Conservation (phyloP, 73 alveolate species). For the Paramecium octaurelia region DNA sequence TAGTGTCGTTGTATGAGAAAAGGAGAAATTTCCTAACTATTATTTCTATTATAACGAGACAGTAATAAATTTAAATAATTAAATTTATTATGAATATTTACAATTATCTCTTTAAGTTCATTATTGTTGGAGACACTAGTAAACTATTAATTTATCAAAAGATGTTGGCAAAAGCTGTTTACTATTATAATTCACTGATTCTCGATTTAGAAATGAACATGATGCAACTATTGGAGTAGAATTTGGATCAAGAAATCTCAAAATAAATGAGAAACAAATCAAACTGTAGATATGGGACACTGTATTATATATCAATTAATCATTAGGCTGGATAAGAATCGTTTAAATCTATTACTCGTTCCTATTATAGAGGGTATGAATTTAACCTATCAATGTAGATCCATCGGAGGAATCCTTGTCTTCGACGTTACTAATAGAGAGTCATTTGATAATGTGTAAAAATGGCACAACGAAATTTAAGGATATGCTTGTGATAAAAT, state of each 20-base stretch:
- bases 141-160: not conserved
- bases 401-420: constrained; percentile 86
- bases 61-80: not conserved
- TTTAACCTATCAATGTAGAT: constrained; percentile 29
- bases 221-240: constrained; percentile 92
- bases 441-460: constrained; percentile 69
- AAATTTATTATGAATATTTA: constrained; percentile 34
- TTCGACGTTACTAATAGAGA: constrained; percentile 77
- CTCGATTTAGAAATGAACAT: constrained; percentile 63
- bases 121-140: constrained; percentile 55
- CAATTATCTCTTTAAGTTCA: constrained; percentile 52
- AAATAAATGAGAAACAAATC: constrained; percentile 72
- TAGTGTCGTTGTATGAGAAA: not conserved
- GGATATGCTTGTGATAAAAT: constrained; percentile 85
- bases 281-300: constrained; percentile 95
- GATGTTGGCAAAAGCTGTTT: constrained; percentile 77
- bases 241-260: constrained; percentile 89
- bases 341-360: constrained; percentile 80
- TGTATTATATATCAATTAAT: constrained; percentile 52
- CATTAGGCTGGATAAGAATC: constrained; percentile 83
- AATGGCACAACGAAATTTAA: constrained; percentile 90
- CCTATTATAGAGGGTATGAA: constrained; percentile 73
- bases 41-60: not conserved
- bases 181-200: constrained; percentile 70
- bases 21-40: not conserved